Base-by-base conservation (phyloP, 163 green algal genomes). In the Botryococcus braunii region DNA sequence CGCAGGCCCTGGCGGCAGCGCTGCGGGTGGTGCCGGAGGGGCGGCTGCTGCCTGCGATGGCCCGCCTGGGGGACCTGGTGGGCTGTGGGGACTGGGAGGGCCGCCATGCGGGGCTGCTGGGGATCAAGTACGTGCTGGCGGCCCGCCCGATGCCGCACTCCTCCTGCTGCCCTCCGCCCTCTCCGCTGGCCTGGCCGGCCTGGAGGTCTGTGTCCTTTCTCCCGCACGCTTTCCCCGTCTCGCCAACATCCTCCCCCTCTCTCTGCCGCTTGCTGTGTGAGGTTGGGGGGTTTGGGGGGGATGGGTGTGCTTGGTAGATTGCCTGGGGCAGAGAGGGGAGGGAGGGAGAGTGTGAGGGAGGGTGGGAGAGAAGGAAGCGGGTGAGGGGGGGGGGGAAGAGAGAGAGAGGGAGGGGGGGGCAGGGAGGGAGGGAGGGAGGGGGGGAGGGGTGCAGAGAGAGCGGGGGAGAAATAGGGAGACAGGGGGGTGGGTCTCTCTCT, bases 91-190 rank as follows among this genome's bases (percentile, higher is more conserved):
- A 79, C 48, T 88, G 82, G 82, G 73, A 81, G 60, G 79, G 75
- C 39, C 70, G 77, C 37, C 88, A 95, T 62, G 83, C 81, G 1
- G 85, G 82, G 35, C 79, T 95, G 70, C 79, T 94, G 58, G 90
- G 89, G 43, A 75, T 97, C 57, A 97, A 96, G 82, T 98, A 97
- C 75, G 55, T 95, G 56, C 63, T 97, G 57, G 89, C 88, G 6
- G 85, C 82, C 4, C 72, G 83, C 4, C 58, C 77, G 83, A 88
- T 36, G 43, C 70, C 17, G 73, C 62, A 6, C 64, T 17, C 2
- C 6, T 55, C 23, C 78, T 95, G 66, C 78, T 97, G 64, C 71
- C 79, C 4, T 62, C 55, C 0, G 77, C 80, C 5, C 71, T 96
- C 68, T 81, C 83, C 11, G 73, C 69, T 5, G 61, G 64, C 4